Conservation (phyloP, 805 yeast genomes). For the Starmerella vitae region DNA sequence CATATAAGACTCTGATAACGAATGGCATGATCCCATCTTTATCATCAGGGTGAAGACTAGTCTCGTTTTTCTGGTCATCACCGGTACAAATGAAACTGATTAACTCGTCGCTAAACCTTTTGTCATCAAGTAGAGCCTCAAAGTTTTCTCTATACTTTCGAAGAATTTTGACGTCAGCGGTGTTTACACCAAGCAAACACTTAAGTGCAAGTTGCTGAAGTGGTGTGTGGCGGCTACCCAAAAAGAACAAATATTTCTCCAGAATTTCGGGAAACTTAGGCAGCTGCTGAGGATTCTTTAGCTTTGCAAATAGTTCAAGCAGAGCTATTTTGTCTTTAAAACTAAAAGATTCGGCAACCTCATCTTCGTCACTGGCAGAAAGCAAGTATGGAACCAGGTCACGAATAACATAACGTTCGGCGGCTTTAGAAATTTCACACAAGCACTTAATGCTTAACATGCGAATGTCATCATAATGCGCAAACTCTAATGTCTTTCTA, state of each 20-base stretch:
- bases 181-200: slow-evolving; percentile 52
- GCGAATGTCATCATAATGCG: slow-evolving; percentile 29
- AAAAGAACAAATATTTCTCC: slow-evolving; percentile 38
- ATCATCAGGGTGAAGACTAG: slow-evolving; percentile 48
- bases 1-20: slow-evolving; percentile 66
- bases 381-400: slow-evolving; percentile 45
- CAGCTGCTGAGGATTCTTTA: slow-evolving; percentile 48
- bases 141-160: slow-evolving; percentile 62
- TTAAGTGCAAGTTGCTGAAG: slow-evolving; percentile 63
- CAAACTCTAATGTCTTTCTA: not conserved
- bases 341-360: slow-evolving; percentile 4
- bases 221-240: slow-evolving; percentile 47
- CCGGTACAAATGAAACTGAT: slow-evolving; percentile 37
- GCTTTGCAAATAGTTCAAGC: slow-evolving; percentile 47
- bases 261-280: slow-evolving; percentile 41
- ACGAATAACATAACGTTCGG: slow-evolving; percentile 45
- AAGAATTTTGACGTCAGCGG: slow-evolving; percentile 31
- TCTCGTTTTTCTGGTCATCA: slow-evolving; percentile 32
- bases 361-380: slow-evolving; percentile 19
- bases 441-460: slow-evolving; percentile 46
- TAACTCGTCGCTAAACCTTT: slow-evolving; percentile 74
- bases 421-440: slow-evolving; percentile 45
- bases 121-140: slow-evolving; percentile 63
- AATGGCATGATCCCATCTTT: slow-evolving; percentile 49
- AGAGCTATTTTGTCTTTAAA: slow-evolving; percentile 30